Conservation (phyloP, 1,284 basidiomycete species). For the Pterulicium gracile region DNA sequence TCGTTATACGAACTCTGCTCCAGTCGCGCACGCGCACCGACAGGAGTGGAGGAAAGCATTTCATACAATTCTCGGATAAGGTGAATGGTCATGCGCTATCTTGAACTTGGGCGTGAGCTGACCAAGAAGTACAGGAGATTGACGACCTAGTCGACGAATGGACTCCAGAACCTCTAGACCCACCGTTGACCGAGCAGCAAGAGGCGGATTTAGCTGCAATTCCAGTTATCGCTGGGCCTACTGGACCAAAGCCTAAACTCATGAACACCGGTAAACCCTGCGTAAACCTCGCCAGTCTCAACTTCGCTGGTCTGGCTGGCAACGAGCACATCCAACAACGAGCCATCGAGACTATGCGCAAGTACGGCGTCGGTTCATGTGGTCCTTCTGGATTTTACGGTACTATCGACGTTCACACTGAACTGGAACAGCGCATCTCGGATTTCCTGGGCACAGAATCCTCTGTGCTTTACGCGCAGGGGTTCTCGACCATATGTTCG, state of each 20-base stretch:
- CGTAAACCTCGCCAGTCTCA: conserved; percentile 84
- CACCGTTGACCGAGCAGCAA: conserved; percentile 50
- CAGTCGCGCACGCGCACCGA: conserved; percentile 87
- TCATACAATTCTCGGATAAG: conserved; percentile 86
- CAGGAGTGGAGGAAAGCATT: conserved; percentile 79
- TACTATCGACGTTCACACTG: conserved; percentile 88
- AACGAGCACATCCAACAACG: conserved; percentile 83
- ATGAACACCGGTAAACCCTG: conserved; percentile 69
- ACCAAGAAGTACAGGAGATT: conserved; percentile 60
- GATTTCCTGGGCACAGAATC: conserved; percentile 85
- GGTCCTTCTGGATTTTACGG: conserved; percentile 98
- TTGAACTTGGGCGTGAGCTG: conserved; percentile 1
- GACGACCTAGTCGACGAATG: conserved; percentile 96
- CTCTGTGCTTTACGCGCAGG: conserved; percentile 91
- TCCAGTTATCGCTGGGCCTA: conserved; percentile 74
- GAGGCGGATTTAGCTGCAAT: conserved; percentile 62
- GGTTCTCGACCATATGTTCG: conserved; percentile 85
- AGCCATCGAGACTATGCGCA: conserved; percentile 79
- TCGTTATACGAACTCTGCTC: conserved; percentile 82
- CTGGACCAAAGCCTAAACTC: conserved; percentile 77
- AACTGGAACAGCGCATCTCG: conserved; percentile 83
- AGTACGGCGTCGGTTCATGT: conserved; percentile 93
- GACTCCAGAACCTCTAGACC: conserved; percentile 79
- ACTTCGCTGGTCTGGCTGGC: conserved; percentile 87
- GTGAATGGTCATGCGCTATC: conserved; percentile 26